Percentiles rank a stretch among this genome's conserved stretches.
Conservation (phyloP, 768 basidiomycete species). For the Lyophyllum atratum region DNA sequence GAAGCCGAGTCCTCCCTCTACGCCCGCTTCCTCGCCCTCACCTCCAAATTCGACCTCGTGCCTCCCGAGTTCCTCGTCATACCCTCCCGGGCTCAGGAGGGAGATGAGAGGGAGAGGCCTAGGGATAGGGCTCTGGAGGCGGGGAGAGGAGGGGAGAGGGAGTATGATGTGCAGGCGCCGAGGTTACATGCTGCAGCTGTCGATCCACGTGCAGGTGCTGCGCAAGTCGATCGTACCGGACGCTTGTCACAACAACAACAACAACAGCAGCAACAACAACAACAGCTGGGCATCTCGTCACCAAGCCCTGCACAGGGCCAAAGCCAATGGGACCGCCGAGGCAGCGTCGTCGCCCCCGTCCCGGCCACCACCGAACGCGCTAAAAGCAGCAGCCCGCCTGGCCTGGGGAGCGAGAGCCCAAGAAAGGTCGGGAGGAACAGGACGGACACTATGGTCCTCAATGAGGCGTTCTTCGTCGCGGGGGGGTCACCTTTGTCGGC, state of each 20-base stretch:
- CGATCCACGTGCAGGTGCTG: constrained; percentile 25
- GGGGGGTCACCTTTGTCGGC: constrained; percentile 33
- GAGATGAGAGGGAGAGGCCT: constrained; percentile 3
- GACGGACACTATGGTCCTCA: constrained; percentile 78
- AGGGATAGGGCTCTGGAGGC: constrained; percentile 2
- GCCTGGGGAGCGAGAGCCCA: constrained; percentile 37
- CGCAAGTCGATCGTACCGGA: no score
- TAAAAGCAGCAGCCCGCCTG: constrained; percentile 24
- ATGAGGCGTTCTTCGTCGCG: constrained; percentile 36
- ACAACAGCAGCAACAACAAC: not conserved
- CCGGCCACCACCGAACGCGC: constrained; percentile 3
- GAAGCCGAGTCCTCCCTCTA: constrained; percentile 91
- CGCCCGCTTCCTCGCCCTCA: constrained; percentile 85
- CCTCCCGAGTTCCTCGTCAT: constrained; percentile 84
- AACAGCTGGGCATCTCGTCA: not conserved
- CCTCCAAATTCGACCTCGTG: constrained; percentile 78
- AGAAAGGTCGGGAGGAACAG: constrained; percentile 53
- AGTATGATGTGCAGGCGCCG: constrained; percentile 34
- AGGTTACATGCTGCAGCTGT: constrained; percentile 42
- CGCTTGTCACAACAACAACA: no score
- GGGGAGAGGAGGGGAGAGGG: constrained; percentile 14
- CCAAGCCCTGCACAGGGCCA: not conserved
- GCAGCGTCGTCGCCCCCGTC: not conserved
- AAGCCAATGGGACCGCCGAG: constrained; percentile 4
- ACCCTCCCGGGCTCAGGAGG: constrained; percentile 39